Evolutionary conservation across 176 grass and related monocot genomes (phyloP).

Genomic region (Paspalum vaginatum): DNA sequence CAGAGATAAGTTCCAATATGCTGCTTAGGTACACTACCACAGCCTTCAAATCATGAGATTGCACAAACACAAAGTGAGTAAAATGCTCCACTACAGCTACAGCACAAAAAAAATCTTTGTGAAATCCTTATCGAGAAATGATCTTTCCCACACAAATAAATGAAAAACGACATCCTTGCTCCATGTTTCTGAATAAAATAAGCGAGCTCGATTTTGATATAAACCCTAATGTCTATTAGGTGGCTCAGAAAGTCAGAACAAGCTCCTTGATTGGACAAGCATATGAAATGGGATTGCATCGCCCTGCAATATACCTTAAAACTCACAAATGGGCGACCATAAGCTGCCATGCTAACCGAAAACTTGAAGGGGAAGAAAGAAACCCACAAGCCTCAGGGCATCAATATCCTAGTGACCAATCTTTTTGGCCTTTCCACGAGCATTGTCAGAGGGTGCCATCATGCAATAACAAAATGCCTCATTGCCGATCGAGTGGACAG

Average conservation of each 20-base stretch:
- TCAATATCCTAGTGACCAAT: slow-evolving; percentile 25
- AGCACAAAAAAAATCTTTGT: slow-evolving; percentile 20
- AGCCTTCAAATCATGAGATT: slow-evolving; percentile 31
- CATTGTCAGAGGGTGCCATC: slow-evolving; percentile 29
- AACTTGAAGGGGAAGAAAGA: slow-evolving; percentile 11
- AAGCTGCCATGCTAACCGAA: background rate
- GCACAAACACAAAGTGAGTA: slow-evolving; percentile 17
- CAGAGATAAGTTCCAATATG: slow-evolving; percentile 26
- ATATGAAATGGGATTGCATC: background rate
- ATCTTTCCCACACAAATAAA: background rate
- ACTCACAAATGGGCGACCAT: background rate
- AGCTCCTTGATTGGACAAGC: background rate
- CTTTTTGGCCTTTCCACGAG: slow-evolving; percentile 22
- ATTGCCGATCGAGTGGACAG: slow-evolving; percentile 49
- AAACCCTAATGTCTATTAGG: slow-evolving; percentile 4
- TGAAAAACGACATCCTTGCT: background rate
- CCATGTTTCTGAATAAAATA: slow-evolving; percentile 18
- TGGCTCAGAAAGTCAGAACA: slow-evolving; percentile 11
- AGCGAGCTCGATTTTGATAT: background rate
- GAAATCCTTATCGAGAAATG: slow-evolving; percentile 9
- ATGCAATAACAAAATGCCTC: slow-evolving; percentile 46
- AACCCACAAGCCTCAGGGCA: background rate
- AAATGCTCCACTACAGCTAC: slow-evolving; percentile 17
- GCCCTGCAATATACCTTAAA: slow-evolving; percentile 9
- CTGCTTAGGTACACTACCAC: slow-evolving; percentile 20